phyloP scores from a whole-genome alignment of 1,284 basidiomycete species.

The Athelia psychrophila region DNA sequence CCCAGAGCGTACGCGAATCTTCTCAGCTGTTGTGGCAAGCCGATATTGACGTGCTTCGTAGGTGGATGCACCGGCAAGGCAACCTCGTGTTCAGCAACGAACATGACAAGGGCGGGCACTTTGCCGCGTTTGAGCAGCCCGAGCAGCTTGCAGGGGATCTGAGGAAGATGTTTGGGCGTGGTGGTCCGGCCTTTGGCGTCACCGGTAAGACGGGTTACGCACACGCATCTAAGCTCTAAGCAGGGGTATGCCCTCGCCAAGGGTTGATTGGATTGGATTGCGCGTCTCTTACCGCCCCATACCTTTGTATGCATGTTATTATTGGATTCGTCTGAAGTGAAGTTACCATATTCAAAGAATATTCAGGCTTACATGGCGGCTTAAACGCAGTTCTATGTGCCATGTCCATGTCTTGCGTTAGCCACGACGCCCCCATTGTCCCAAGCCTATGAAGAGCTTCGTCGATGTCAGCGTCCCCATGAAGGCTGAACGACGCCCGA shows the following conservation, averaged over 20 bases:
- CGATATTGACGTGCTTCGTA: slow-evolving; percentile 6
- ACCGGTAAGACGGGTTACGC: slow-evolving; percentile 30
- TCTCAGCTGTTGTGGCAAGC: background rate
- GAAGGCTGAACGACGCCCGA: slow-evolving; percentile 77
- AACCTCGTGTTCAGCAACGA: slow-evolving; percentile 20
- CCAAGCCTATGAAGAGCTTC: slow-evolving; percentile 42
- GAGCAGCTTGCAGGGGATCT: slow-evolving; percentile 32
- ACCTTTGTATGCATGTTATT: too few species aligned
- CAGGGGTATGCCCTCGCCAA: too few species aligned
- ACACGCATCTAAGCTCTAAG: too few species aligned
- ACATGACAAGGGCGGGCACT: slow-evolving; percentile 39
- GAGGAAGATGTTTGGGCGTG: slow-evolving; percentile 40
- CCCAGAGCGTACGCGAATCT: slow-evolving; percentile 35
- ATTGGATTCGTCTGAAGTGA: too few species aligned
- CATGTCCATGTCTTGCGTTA: too few species aligned
- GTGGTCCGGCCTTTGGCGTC: slow-evolving; percentile 34
- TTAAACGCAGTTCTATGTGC: too few species aligned
- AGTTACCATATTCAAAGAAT: too few species aligned
- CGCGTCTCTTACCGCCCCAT: too few species aligned
- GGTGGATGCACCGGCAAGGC: slow-evolving; percentile 18
- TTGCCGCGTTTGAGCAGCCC: slow-evolving; percentile 36
- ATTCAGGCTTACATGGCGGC: too few species aligned
- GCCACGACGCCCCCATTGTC: too few species aligned
- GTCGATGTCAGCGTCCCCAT: slow-evolving; percentile 68
- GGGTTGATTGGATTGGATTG: too few species aligned